Evolutionary conservation across 192 early-diverging fungal genomes (phyloP).

Genomic region (Coemansia sp.): DNA sequence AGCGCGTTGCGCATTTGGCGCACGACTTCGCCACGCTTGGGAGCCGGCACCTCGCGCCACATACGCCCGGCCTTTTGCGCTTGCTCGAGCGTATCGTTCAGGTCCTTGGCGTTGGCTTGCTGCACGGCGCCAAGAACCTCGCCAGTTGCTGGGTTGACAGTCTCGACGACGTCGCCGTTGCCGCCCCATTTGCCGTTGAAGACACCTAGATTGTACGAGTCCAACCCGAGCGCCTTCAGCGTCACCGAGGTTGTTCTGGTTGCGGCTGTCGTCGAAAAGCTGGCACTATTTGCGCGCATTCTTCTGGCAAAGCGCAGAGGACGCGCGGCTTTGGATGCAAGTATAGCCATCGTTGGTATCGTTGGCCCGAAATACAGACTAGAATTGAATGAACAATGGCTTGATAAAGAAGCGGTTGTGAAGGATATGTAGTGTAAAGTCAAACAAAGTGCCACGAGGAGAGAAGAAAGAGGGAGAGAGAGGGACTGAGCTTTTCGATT

Average conservation of each 20-base stretch:
- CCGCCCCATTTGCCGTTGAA: constrained; percentile 76
- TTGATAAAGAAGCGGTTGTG: background rate
- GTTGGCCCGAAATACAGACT: background rate
- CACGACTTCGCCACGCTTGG: constrained; percentile 86
- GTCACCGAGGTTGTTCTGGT: constrained; percentile 34
- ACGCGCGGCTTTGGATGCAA: constrained; percentile 7
- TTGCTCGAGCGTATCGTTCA: constrained; percentile 62
- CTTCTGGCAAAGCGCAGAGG: constrained; percentile 2
- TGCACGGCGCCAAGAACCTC: constrained; percentile 77
- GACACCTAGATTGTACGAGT: constrained; percentile 71
- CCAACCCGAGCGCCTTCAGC: constrained; percentile 60
- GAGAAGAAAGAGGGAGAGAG: background rate
- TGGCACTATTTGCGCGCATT: background rate
- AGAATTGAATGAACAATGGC: background rate
- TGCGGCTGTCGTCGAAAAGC: constrained; percentile 26
- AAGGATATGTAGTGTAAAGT: background rate
- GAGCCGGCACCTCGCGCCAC: constrained; percentile 74
- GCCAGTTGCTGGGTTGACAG: constrained; percentile 77
- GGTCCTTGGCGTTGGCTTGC: constrained; percentile 62
- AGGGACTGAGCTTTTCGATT: too few relatives aligned
- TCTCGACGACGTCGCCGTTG: constrained; percentile 61
- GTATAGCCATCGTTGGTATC: constrained; percentile 7
- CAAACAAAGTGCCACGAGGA: background rate
- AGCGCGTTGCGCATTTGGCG: constrained; percentile 86
- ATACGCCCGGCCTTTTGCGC: constrained; percentile 64